Evolutionary conservation across 108 stramenopile genomes (phyloP), one percentile per base, ranked within the genome.

Genomic region (Nitzschia sp.): DNA sequence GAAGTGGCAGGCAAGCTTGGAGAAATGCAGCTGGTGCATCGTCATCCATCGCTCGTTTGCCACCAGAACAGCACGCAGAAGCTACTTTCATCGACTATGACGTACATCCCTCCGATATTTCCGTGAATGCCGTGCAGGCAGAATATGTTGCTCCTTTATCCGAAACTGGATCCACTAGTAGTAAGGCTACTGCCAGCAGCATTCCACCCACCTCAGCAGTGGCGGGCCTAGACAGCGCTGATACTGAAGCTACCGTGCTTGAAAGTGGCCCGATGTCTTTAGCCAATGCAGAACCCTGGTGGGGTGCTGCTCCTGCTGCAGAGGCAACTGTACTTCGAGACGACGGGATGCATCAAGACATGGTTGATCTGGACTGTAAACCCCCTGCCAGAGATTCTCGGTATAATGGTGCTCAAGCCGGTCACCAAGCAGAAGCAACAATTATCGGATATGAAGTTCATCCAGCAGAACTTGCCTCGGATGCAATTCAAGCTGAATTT

Each of bases 401-500:
- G 9, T 41, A 31, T 13, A 34, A 4, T 34, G 32, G 29, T 31
- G 1, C 3, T 21, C 0, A 25, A 32, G 17, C 47, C 3, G 56
- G 26, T 0, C 72, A 69, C 66, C 46, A 64, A 21, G 75, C 72
- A 6, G 72, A 75, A 26, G 78, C 75, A 17, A 75, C 57, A 17
- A 69, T 74, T 35, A 52, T 66, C 25, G 65, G 60, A 11, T 50
- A 67, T 25, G 65, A 71, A 13, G 65, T 65, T 11, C 80, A 82
- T 52, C 77, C 77, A 21, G 58, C 58, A 6, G 71, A 69, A n/a
- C 16, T 70, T 13, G 34, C 46, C 1, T 33, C 58, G 26, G 46
- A 63, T 16, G 71, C 68, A 0, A 75, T 68, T 2, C 68, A 61
- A 17, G 80, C 80, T 15, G 76, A 77, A 54, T 67, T 69, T 54